Evolutionary conservation across 495 filamentous ascomycete species (phyloP), one percentile per base, ranked within the genome.

Genomic region (Beverwykella pulmonaria): DNA sequence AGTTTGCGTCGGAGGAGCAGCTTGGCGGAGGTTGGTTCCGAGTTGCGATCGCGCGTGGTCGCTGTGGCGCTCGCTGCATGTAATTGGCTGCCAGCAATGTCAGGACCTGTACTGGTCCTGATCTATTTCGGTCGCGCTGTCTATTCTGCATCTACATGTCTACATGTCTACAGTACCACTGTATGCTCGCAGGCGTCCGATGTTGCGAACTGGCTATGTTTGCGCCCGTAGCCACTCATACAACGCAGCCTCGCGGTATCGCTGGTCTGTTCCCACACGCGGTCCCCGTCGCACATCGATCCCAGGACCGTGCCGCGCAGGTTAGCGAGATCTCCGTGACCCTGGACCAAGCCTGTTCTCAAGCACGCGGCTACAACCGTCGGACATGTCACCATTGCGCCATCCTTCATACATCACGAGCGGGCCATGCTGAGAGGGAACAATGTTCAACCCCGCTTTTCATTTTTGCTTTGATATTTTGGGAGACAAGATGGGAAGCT

Each of bases 261-360:
- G 39, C 39, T 9, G 8, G 8, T 14, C 39, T 9, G 39, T 44
- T 44, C 39, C 39, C 39, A 44, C 6, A 4, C 39, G 15, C 17
- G 5, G 39, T 44, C 39, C 39, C 39, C 39, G 39, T 44, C 3
- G 39, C 15, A 44, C 39, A 9, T 44, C 17, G 39, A 44, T 44
- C 39, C 39, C 29, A 55, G 50, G 50, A 6, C 25, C 27, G 50
- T 53, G 19, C 27, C 27, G 27, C 14, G 19, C 32, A 34, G 25
- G 23, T 39, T 55, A 55, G 53, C 53, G 53, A 55, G 53, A 34
- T 55, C 29, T 55, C 53, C 53, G 48, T 25, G 15, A 27, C 48
- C 48, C 48, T 50, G 48, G 48, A 50, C 48, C 19, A 50, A 8
- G 48, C 48, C 25, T 3, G 48, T n/a, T 44, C 39, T 44, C 17